Base-by-base conservation (phyloP, 148 eudicot species). In the Rhododendron williamsianum region DNA sequence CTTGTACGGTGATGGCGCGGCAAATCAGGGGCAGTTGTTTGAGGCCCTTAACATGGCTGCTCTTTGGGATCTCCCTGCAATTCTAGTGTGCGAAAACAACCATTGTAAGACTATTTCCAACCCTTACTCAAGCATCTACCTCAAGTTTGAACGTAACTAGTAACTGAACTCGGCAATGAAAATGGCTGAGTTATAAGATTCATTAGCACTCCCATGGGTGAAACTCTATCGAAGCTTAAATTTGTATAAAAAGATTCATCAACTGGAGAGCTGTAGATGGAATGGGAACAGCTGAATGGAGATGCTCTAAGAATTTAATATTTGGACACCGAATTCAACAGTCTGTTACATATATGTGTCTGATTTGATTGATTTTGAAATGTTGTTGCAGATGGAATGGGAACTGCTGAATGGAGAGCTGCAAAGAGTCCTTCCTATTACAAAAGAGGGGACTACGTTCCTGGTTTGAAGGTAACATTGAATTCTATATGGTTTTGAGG, bases 381-480 rank as follows among this genome's bases (percentile, higher is more conserved):
- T 80, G n/a, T 49, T 51, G 58, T 16, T 23, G 33, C 87, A 97
- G 99, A 97, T 92, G 99, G 99, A 73, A 97, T 97, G 99, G 99
- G 99, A 3, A 97, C 99, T 33, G 98, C 99, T 15, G 98, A 95
- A 85, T 95, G 98, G 99, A 95, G 97, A 86, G 95, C 99, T 18
- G 97, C 99, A 1, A 97, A 97, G 92, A 95, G 96, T 87, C 96
- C 99, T 30, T 90, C 98, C 60, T 97, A 97, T 86, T 97, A 93
- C 92, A 97, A 95, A 89, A 93, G 99, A 91, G 99, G 99, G 78
- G 99, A 97, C 88, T 97, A 97, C 87, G 99, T 95, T 87, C 99
- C 99, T 86, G 99, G 99, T 54, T 87, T 97, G 90, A 97, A 95
- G 98, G 99, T 93, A 60, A 67, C 6, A 36, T 43, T 54, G 71